Percentiles rank a stretch among this genome's conserved stretches.
These are phyloP conservation scores for Colletotrichum zoysiae DNA, from an alignment of 2,329 filamentous ascomycete species.

Conservation along the genomic window DNA sequence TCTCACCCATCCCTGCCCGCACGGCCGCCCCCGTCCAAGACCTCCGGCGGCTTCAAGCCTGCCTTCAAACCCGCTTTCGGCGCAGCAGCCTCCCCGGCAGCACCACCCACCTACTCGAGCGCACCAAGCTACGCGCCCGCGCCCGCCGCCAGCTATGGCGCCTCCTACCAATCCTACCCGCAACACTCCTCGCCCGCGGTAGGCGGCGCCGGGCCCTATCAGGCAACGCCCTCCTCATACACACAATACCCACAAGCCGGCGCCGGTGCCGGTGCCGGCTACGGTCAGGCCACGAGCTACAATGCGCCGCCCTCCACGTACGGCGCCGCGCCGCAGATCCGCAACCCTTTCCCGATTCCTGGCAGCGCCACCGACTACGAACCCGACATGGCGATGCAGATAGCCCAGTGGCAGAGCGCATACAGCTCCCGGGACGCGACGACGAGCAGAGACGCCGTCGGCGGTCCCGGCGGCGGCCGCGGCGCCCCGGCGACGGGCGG, in stretches of 20 bases:
- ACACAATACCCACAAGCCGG: constrained; percentile 48
- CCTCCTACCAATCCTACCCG: constrained; percentile 56
- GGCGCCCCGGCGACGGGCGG: constrained; percentile 49
- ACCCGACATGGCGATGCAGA: constrained; percentile 88
- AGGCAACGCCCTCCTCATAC: constrained; percentile 44
- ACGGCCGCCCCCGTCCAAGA: constrained; percentile 75
- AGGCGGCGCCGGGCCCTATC: constrained; percentile 41
- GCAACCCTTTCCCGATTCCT: constrained; percentile 83
- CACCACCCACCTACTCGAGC: constrained; percentile 57
- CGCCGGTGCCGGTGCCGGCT: constrained; percentile 43
- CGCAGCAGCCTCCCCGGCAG: constrained; percentile 46
- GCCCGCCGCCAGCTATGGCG: constrained; percentile 59
- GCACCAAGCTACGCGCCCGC: constrained; percentile 53
- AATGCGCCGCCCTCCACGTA: constrained; percentile 52
- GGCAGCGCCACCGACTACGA: constrained; percentile 67
- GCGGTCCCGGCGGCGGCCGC: constrained; percentile 46
- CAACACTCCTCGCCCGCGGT: constrained; percentile 45
- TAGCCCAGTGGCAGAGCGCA: constrained; percentile 94
- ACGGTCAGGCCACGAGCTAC: constrained; percentile 49
- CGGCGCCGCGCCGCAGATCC: constrained; percentile 74
- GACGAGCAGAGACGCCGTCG: constrained; percentile 42
- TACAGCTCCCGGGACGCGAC: constrained; percentile 77
- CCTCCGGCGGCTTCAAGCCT: constrained; percentile 59
- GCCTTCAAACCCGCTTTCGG: constrained; percentile 60
- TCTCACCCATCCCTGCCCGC: constrained; percentile 78